Conservation (phyloP, 139 green algal species). For the Spirogloea muscicola region DNA sequence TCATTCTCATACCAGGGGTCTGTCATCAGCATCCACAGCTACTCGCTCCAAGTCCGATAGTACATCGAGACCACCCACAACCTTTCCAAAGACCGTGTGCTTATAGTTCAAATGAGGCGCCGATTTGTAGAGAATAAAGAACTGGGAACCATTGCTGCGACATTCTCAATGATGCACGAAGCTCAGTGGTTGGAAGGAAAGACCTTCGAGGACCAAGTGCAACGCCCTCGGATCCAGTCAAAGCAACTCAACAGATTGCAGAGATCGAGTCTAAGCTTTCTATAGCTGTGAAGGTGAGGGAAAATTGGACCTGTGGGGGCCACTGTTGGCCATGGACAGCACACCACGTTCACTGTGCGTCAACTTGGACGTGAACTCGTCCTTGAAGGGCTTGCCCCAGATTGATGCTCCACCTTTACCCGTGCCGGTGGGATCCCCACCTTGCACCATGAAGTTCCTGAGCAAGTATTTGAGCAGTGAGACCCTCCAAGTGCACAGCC, state of each 20-base stretch:
- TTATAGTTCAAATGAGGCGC: constrained; percentile 91
- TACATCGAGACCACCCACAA: constrained; percentile 81
- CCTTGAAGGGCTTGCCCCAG: constrained; percentile 57
- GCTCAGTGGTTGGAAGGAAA: no score
- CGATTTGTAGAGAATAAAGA: constrained; percentile 83
- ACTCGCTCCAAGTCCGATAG: constrained; percentile 81
- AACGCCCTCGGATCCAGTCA: no score
- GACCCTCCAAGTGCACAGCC: no score
- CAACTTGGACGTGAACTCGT: constrained; percentile 57
- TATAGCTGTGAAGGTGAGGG: no score
- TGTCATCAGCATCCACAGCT: constrained; percentile 76
- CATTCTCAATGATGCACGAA: no score
- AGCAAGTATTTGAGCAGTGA: no score
- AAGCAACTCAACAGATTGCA: no score
- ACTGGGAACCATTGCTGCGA: constrained; percentile 79
- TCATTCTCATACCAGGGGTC: constrained; percentile 52
- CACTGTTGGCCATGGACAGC: constrained; percentile 90
- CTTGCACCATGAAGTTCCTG: constrained; percentile 60
- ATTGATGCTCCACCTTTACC: constrained; percentile 88
- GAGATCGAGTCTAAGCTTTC: no score
- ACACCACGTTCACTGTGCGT: constrained; percentile 72
- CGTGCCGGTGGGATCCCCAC: constrained; percentile 91
- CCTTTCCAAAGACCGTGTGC: constrained; percentile 72
- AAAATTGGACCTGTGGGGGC: no score
- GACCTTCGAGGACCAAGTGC: no score